phyloP scores from a whole-genome alignment of 2,329 filamentous ascomycete genomes.

The Phaeosphaeriaceae sp. region DNA sequence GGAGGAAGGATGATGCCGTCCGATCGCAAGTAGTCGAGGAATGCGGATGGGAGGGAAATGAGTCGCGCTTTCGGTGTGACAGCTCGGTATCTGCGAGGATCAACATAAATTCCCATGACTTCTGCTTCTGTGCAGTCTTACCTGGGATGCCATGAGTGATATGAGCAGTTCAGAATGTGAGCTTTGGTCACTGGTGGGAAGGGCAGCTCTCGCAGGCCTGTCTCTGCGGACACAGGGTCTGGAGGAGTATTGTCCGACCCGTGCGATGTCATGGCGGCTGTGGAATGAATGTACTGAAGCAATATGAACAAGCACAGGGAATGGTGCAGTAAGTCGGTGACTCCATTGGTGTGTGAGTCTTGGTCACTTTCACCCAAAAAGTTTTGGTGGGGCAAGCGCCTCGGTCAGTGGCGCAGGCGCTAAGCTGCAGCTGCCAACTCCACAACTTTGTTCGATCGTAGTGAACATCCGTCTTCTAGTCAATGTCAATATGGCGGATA shows the following conservation, averaged over 20 bases:
- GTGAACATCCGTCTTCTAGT: too few relatives aligned
- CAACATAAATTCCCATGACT: conserved; percentile 2
- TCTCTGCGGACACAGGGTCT: conserved; percentile 11
- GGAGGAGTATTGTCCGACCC: conserved; percentile 1
- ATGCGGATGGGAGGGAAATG: conserved; percentile 75
- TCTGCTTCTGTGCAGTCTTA: conserved; percentile 43
- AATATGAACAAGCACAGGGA: not conserved
- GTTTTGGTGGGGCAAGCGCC: conserved; percentile 36
- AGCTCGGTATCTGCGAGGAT: conserved; percentile 69
- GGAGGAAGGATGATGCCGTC: conserved; percentile 91
- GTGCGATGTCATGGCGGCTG: conserved; percentile 28
- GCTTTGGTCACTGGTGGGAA: conserved; percentile 86
- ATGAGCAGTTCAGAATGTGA: conserved; percentile 94
- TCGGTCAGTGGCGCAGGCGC: conserved; percentile 10
- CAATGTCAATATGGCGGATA: conserved; percentile 80
- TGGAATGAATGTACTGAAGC: not conserved
- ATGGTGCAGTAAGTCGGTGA: conserved; percentile 10
- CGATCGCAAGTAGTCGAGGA: conserved; percentile 85
- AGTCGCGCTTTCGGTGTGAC: conserved; percentile 86
- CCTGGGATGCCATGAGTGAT: conserved; percentile 87
- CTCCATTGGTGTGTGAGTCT: conserved; percentile 37
- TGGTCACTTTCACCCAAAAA: conserved; percentile 24
- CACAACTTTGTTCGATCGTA: conserved; percentile 9
- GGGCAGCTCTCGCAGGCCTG: conserved; percentile 55
- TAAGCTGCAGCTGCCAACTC: too few relatives aligned